These are phyloP conservation scores for Acanthamoeba sp. DNA, from an alignment of 208 protist genomes.

Conservation along the genomic window DNA sequence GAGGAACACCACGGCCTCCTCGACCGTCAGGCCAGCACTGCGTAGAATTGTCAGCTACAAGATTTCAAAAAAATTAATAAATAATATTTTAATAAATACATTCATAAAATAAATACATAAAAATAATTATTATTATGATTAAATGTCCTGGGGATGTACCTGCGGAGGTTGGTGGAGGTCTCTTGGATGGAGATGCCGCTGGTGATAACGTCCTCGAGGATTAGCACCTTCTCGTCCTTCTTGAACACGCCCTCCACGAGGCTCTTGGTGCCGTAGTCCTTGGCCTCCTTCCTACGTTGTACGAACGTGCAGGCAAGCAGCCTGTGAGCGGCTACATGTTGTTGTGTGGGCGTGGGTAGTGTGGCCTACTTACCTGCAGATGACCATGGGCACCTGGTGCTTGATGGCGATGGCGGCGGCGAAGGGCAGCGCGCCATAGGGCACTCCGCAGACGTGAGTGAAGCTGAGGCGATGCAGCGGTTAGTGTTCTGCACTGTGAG, in stretches of 20 bases:
- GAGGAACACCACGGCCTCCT: constrained; percentile 95
- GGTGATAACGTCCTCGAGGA: constrained; percentile 97
- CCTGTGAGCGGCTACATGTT: too few relatives aligned
- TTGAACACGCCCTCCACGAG: constrained; percentile 96
- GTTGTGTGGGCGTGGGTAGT: neutral
- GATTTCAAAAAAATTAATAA: neutral
- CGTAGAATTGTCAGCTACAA: neutral
- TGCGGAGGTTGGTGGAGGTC: constrained; percentile 91
- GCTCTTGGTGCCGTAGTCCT: constrained; percentile 96
- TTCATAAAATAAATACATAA: neutral
- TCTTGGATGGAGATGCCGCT: constrained; percentile 96
- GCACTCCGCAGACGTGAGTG: constrained; percentile 90
- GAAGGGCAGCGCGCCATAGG: constrained; percentile 96
- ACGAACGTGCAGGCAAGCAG: neutral
- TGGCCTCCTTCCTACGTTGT: constrained; percentile 79
- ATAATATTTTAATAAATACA: neutral
- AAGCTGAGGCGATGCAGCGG: too few relatives aligned
- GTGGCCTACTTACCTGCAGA: neutral
- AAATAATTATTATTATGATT: neutral
- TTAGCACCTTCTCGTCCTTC: constrained; percentile 93
- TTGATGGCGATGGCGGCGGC: constrained; percentile 94
- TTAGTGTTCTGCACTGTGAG: too few relatives aligned
- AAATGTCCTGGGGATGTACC: neutral
- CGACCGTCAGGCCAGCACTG: constrained; percentile 92
- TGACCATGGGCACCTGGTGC: constrained; percentile 91